Percentiles rank a stretch among this genome's conserved stretches.
Conservation (phyloP, 2,329 filamentous ascomycete genomes). For the Gaeumannomyces tritici region DNA sequence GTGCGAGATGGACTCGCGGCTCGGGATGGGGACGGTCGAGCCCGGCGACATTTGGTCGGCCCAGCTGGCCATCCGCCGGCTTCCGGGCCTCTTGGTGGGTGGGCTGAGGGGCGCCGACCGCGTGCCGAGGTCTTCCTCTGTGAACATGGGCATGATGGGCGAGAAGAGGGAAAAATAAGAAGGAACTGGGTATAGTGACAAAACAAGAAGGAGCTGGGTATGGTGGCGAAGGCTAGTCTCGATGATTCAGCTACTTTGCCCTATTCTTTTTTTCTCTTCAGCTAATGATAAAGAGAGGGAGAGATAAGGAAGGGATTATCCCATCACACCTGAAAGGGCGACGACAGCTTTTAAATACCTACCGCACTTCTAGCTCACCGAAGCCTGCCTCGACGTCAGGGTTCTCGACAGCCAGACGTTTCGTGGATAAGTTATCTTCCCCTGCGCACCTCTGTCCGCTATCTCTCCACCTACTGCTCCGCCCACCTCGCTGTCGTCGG, state of each 20-base stretch:
- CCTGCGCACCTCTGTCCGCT: neutral
- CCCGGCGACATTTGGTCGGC: neutral
- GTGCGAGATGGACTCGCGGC: slow-evolving; percentile 11
- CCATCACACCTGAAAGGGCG: neutral
- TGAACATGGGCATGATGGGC: neutral
- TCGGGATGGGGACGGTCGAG: slow-evolving; percentile 29
- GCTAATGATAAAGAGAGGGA: neutral
- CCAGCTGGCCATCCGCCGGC: neutral
- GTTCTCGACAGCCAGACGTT: too few species aligned
- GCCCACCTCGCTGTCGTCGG: neutral
- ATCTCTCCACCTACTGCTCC: neutral
- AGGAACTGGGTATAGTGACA: neutral
- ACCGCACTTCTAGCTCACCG: neutral
- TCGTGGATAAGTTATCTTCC: neutral
- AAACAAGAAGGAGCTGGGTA: neutral
- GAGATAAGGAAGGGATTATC: neutral
- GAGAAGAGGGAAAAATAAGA: neutral
- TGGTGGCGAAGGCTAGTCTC: neutral
- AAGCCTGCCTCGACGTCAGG: neutral
- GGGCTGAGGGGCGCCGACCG: neutral
- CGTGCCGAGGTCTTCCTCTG: neutral
- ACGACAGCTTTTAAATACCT: neutral
- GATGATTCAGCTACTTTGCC: neutral
- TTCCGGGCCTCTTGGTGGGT: neutral
- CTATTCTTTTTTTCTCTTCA: neutral